A percentile compares a stretch with the other conserved stretches of the same genome.
Evolutionary conservation across 345 rosid species (phyloP).

Genomic region (Eutrema yunnanense): DNA sequence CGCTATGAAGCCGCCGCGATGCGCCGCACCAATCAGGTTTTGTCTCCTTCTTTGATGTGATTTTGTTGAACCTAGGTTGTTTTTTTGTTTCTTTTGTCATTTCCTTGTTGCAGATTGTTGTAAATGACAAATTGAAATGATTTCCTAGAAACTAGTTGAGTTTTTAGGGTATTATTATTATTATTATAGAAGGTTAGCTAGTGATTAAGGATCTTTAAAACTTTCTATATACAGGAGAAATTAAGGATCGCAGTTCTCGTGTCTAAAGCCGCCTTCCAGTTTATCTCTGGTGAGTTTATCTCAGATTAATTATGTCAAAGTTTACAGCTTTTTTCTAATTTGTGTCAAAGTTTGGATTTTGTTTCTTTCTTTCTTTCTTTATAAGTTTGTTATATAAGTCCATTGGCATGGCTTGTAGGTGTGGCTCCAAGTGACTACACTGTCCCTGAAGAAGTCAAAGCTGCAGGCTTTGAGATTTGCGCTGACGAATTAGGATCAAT

Average conservation of each 20-base stretch:
- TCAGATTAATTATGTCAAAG: too few species aligned
- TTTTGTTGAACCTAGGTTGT: not conserved
- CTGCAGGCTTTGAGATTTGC: slow-evolving; percentile 74
- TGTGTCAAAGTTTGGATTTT: slow-evolving; percentile 5
- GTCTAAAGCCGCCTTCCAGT: slow-evolving; percentile 88
- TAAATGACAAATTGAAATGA: not conserved
- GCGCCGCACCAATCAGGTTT: slow-evolving; percentile 78
- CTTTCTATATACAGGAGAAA: slow-evolving; percentile 55
- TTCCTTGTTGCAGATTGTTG: not conserved
- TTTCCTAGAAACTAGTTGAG: not conserved
- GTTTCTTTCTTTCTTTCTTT: not conserved
- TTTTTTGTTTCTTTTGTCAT: not conserved
- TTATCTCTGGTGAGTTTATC: slow-evolving; percentile 53
- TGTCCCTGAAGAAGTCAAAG: slow-evolving; percentile 77
- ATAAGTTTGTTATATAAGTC: not conserved
- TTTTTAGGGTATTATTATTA: not conserved
- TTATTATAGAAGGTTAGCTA: not conserved
- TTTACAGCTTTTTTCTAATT: not conserved
- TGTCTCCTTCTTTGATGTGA: not conserved
- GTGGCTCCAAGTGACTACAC: slow-evolving; percentile 64
- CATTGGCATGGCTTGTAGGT: slow-evolving; percentile 37
- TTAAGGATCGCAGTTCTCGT: slow-evolving; percentile 82
- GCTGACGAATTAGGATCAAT: slow-evolving; percentile 85
- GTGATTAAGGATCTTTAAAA: slow-evolving; percentile 1
- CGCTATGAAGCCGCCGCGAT: slow-evolving; percentile 84